phyloP scores from a whole-genome alignment of 140 eudicot genomes.

The Anethum foeniculum region DNA sequence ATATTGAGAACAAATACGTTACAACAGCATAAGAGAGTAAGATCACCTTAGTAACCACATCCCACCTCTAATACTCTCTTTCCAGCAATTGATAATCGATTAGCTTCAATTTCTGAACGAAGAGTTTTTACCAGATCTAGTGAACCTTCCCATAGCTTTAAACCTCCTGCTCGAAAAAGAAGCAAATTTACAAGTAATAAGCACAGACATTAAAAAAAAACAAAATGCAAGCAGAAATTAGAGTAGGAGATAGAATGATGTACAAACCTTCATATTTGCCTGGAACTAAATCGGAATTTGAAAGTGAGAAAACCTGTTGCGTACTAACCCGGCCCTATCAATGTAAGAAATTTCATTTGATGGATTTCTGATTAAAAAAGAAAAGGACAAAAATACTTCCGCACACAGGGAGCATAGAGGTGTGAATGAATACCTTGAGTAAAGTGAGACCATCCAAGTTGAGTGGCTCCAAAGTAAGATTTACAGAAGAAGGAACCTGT shows the following conservation, averaged over 20 bases:
- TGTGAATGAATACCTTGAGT: constrained; percentile 41
- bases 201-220: background rate
- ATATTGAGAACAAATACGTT: background rate
- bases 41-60: constrained; percentile 29
- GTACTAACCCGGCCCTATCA: constrained; percentile 86
- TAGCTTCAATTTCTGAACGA: constrained; percentile 43
- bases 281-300: constrained; percentile 90
- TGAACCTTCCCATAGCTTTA: constrained; percentile 98
- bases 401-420: too few relatives aligned
- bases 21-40: constrained; percentile 5
- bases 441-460: constrained; percentile 62
- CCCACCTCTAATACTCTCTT: constrained; percentile 86
- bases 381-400: too few relatives aligned
- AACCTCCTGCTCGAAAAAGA: constrained; percentile 46
- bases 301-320: constrained; percentile 65
- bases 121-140: constrained; percentile 68
- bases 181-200: background rate
- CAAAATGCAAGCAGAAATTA: background rate
- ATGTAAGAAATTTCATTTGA: too few relatives aligned
- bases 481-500: constrained; percentile 52
- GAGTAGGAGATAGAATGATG: background rate
- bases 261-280: constrained; percentile 92
- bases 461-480: constrained; percentile 60
- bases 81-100: constrained; percentile 41
- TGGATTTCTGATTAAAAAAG: too few relatives aligned